Conservation (phyloP, 345 rosid genomes). For the Trapa bicornis region DNA sequence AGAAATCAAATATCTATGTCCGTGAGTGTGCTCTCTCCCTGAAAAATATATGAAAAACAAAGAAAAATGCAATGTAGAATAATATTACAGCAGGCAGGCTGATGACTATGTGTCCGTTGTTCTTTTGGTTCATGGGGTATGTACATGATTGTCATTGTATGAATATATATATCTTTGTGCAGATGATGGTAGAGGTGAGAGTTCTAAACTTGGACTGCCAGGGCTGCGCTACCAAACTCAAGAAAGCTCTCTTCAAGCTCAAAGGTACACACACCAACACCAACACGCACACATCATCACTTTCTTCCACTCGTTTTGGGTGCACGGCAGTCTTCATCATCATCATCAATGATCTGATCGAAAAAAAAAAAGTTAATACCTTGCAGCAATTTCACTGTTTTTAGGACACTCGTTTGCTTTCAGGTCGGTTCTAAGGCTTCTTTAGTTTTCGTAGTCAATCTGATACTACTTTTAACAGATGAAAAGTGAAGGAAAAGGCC, state of each 20-base stretch:
- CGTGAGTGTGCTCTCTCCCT: not conserved
- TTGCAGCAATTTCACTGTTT: not conserved
- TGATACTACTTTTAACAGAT: not conserved
- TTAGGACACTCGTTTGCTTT: too few species aligned
- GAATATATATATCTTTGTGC: not conserved
- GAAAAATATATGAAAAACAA: not conserved
- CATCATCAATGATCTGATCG: too few species aligned
- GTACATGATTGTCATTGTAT: too few species aligned
- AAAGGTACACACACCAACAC: conserved; percentile 37
- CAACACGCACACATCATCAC: not conserved
- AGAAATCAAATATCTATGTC: not conserved
- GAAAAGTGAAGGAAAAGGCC: not conserved
- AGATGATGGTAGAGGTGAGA: conserved; percentile 69
- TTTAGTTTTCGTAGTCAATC: not conserved
- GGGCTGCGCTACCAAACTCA: conserved; percentile 85
- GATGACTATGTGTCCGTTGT: not conserved
- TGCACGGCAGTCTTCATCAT: too few species aligned
- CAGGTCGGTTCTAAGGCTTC: too few species aligned
- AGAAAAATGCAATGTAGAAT: not conserved
- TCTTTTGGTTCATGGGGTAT: not conserved
- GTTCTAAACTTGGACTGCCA: conserved; percentile 86
- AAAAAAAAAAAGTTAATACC: too few species aligned
- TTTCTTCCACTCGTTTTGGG: not conserved
- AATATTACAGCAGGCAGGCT: not conserved
- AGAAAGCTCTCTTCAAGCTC: conserved; percentile 72